phyloP scores from a whole-genome alignment of 441 rosid genomes.

The Populus hybrid region DNA sequence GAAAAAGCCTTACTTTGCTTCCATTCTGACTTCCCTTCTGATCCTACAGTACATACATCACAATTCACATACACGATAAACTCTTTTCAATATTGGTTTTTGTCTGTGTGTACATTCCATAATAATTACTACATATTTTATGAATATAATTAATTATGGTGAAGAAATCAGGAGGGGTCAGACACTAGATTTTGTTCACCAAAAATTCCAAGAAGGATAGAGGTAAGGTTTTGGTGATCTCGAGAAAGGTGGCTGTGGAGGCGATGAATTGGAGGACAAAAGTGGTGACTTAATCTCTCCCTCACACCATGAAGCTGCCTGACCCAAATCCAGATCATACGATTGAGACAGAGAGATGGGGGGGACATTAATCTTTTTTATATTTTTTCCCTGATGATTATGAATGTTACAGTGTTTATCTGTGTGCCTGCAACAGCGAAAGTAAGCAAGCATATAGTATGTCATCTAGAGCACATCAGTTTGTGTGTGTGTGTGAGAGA shows the following conservation, averaged over 20 bases:
- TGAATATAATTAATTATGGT: neutral
- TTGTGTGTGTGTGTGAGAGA: neutral
- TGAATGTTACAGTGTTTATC: neutral
- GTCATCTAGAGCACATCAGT: neutral
- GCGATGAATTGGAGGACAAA: conserved; percentile 41
- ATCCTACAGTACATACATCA: conserved; percentile 23
- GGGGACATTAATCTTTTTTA: neutral
- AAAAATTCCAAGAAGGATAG: conserved; percentile 28
- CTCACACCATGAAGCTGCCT: neutral
- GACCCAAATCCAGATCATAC: conserved; percentile 17
- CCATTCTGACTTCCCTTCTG: conserved; percentile 17
- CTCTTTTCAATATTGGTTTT: neutral
- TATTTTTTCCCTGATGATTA: neutral
- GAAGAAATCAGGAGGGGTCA: conserved; percentile 10
- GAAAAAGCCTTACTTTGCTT: conserved; percentile 14
- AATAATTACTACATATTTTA: too few relatives aligned
- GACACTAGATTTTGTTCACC: conserved; percentile 15
- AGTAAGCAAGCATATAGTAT: neutral
- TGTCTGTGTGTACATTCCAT: neutral
- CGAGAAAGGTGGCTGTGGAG: conserved; percentile 27
- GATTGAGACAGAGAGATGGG: conserved; percentile 4
- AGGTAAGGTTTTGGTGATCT: conserved; percentile 30
- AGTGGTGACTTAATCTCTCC: conserved; percentile 12
- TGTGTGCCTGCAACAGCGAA: conserved; percentile 8
- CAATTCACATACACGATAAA: neutral